Evolutionary conservation across 139 green algal genomes (phyloP).

Genomic region (Chlamydomonas incerta): DNA sequence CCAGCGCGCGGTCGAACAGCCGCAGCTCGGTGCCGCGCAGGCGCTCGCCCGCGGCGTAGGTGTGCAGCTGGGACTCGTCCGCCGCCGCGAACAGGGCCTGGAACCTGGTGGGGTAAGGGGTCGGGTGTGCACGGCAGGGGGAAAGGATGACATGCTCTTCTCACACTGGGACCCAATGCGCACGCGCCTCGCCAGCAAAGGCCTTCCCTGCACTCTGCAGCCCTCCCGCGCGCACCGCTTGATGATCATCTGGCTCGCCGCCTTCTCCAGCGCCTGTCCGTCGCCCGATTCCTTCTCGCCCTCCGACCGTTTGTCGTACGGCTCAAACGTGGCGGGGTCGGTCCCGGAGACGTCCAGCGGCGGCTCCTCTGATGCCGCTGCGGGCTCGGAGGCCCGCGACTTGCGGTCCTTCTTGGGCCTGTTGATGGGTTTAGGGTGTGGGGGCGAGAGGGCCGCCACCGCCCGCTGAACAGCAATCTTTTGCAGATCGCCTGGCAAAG

Average conservation of each 20-base stretch:
- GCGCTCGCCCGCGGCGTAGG: neutral
- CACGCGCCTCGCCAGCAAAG: neutral
- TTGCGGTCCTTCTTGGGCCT: neutral
- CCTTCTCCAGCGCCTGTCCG: constrained; percentile 17
- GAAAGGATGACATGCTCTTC: too few species aligned
- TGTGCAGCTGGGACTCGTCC: neutral
- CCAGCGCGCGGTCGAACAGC: neutral
- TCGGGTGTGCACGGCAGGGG: too few species aligned
- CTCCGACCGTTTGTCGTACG: neutral
- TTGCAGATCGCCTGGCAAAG: too few species aligned
- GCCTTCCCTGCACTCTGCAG: neutral
- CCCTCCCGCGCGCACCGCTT: neutral
- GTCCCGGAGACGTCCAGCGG: constrained; percentile 1
- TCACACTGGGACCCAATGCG: neutral
- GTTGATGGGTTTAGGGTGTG: too few species aligned
- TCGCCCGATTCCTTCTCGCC: neutral
- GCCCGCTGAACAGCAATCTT: too few species aligned
- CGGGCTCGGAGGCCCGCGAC: neutral
- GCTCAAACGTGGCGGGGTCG: constrained; percentile 1
- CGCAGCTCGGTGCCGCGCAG: neutral
- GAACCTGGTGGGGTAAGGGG: neutral
- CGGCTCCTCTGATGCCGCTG: neutral
- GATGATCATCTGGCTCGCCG: neutral
- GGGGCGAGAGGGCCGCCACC: too few species aligned
- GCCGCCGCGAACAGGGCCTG: neutral